A percentile compares a stretch with the other conserved stretches of the same genome.
Conservation (phyloP, 1,139 yeast species). For the Yamadazyma spencermartinsiae region DNA sequence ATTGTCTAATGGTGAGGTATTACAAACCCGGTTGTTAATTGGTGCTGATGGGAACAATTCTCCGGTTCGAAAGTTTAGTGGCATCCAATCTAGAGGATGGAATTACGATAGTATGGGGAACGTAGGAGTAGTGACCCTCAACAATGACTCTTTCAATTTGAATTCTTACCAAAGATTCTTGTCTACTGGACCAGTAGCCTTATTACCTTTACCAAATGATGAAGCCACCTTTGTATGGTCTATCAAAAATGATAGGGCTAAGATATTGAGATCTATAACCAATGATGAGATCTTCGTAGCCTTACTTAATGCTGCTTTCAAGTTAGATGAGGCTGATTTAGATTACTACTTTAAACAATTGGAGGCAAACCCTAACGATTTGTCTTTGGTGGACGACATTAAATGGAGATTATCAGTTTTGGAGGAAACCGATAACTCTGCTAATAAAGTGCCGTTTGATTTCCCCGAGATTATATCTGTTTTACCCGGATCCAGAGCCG, state of each 20-base stretch:
- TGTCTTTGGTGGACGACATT: slow-evolving; percentile 60
- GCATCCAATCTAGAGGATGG: slow-evolving; percentile 91
- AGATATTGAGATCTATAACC: slow-evolving; percentile 52
- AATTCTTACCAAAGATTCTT: slow-evolving; percentile 94
- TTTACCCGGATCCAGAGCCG: slow-evolving; percentile 68
- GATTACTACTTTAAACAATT: slow-evolving; percentile 37
- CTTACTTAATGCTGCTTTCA: slow-evolving; percentile 83
- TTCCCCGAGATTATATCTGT: slow-evolving; percentile 59
- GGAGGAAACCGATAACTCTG: slow-evolving; percentile 27
- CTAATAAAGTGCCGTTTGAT: slow-evolving; percentile 62
- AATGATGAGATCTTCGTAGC: slow-evolving; percentile 64
- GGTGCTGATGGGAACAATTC: slow-evolving; percentile 98
- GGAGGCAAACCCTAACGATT: slow-evolving; percentile 41
- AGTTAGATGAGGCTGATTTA: slow-evolving; percentile 54
- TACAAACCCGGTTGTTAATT: slow-evolving; percentile 72
- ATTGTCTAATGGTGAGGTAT: slow-evolving; percentile 61
- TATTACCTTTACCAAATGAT: slow-evolving; percentile 82
- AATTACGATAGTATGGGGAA: slow-evolving; percentile 83
- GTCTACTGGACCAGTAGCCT: slow-evolving; percentile 90
- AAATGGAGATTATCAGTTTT: slow-evolving; percentile 66
- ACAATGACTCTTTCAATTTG: slow-evolving; percentile 60
- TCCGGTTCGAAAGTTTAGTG: slow-evolving; percentile 82
- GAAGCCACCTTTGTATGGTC: slow-evolving; percentile 94
- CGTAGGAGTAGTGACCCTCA: slow-evolving; percentile 81
- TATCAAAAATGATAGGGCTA: slow-evolving; percentile 74